Conservation (phyloP, 371 early-diverging fungal species). For the Apophysomyces elegans region DNA sequence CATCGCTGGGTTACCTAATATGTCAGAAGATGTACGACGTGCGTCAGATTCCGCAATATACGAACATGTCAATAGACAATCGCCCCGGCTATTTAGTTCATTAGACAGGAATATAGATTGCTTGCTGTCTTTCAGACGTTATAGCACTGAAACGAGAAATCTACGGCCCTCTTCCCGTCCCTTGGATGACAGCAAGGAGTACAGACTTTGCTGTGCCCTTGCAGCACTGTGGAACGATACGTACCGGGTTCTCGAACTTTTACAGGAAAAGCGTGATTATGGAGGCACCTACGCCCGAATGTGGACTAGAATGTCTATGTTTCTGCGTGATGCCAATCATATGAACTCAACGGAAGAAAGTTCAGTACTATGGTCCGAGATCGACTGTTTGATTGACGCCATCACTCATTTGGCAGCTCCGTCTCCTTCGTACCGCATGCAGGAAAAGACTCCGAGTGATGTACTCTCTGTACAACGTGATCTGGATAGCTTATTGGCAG, state of each 20-base stretch:
- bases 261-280: not conserved
- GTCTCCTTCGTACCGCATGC: constrained; percentile 6
- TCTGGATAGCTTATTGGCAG: not conserved
- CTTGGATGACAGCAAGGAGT: constrained; percentile 2
- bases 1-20: not conserved
- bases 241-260: constrained; percentile 1
- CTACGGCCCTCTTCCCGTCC: not conserved
- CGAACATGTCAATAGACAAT: not conserved
- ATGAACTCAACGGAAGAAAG: constrained; percentile 69
- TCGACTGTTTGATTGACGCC: constrained; percentile 3
- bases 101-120: not conserved
- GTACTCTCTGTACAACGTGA: not conserved
- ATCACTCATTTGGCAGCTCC: not conserved
- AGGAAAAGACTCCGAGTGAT: not conserved
- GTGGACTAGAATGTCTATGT: not conserved
- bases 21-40: not conserved
- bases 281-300: not conserved
- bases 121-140: not conserved
- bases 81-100: not conserved
- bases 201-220: constrained; percentile 7
- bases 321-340: not conserved
- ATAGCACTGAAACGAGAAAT: not conserved
- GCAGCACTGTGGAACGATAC: constrained; percentile 9
- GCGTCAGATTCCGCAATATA: not conserved
- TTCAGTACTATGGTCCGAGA: constrained; percentile 65